Evolutionary conservation across 306 rosid species (phyloP).

Genomic region (Lagenaria siceraria): DNA sequence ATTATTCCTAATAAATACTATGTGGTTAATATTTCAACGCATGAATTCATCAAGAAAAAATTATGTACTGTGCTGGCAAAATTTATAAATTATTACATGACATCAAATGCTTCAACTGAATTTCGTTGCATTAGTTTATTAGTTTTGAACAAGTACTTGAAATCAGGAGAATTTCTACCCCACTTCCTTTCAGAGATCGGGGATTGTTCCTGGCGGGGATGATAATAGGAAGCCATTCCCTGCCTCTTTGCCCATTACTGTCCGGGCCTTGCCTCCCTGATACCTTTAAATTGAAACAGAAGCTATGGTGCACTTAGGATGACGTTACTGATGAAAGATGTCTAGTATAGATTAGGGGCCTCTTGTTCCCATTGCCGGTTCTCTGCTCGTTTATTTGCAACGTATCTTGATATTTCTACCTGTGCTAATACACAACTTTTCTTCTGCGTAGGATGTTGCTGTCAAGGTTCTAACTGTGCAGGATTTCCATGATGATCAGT

Average conservation of each 20-base stretch:
- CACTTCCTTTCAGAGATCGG: background rate
- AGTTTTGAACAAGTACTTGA: background rate
- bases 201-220: background rate
- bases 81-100: background rate
- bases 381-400: background rate
- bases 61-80: background rate
- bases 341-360: background rate
- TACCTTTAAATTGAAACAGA: background rate
- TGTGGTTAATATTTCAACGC: background rate
- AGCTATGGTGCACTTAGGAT: background rate
- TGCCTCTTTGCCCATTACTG: background rate
- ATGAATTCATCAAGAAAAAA: background rate
- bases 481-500: constrained; percentile 73
- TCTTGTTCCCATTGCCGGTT: background rate
- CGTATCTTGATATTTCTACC: background rate
- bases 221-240: background rate
- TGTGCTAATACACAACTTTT: background rate
- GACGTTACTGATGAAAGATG: background rate
- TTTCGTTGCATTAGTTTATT: background rate
- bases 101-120: background rate
- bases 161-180: background rate
- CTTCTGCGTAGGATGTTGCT: constrained; percentile 76
- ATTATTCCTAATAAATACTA: background rate
- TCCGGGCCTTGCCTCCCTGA: background rate
- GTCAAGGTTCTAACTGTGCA: constrained; percentile 82